Evolutionary conservation across 2,329 filamentous ascomycete species (phyloP).

Genomic region (Sclerotinia nivalis): DNA sequence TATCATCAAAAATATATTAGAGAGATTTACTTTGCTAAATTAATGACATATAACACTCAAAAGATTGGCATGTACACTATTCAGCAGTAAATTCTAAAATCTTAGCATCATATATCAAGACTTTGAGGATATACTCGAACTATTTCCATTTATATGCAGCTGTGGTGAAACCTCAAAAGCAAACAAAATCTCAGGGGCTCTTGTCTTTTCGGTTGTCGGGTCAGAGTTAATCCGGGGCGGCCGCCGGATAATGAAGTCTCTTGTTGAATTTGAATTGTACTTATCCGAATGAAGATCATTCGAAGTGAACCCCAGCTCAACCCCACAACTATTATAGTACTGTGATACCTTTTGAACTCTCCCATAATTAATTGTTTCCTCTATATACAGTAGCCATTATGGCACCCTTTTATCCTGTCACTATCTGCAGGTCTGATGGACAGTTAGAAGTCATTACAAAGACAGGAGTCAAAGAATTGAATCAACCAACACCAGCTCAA

Average conservation of each 20-base stretch:
- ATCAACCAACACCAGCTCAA: constrained; percentile 53
- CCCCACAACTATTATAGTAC: background rate
- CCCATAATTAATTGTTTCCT: background rate
- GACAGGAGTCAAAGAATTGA: constrained; percentile 43
- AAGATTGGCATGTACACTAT: too few relatives aligned
- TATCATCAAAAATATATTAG: background rate
- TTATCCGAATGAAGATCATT: background rate
- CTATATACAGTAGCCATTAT: constrained; percentile 23
- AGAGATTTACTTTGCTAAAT: too few relatives aligned
- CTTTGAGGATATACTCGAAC: background rate
- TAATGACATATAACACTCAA: too few relatives aligned
- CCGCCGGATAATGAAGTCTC: background rate
- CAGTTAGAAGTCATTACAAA: constrained; percentile 31
- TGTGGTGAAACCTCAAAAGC: background rate
- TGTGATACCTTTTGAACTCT: background rate
- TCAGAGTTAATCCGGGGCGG: background rate
- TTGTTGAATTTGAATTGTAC: background rate
- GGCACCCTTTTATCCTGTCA: constrained; percentile 35
- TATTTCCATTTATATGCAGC: background rate
- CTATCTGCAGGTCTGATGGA: constrained; percentile 38
- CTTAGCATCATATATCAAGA: too few relatives aligned
- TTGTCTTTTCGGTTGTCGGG: background rate
- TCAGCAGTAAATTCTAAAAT: too few relatives aligned
- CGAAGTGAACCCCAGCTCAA: constrained; percentile 8
- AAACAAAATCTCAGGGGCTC: background rate